These are phyloP conservation scores for Talaromyces funiculosus DNA, from an alignment of 2,329 filamentous ascomycete species.

Conservation along the genomic window DNA sequence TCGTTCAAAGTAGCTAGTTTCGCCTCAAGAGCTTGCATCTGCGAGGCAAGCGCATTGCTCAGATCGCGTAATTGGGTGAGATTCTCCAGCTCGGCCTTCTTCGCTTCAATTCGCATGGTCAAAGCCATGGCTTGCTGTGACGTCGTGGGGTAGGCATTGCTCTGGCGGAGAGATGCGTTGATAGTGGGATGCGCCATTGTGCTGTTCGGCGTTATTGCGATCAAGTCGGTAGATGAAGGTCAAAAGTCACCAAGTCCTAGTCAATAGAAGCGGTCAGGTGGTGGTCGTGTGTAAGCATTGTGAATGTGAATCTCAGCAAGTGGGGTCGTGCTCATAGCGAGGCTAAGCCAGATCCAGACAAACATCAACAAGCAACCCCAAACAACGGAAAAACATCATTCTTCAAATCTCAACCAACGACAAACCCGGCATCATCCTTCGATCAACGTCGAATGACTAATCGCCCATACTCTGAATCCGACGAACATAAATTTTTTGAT, in stretches of 20 bases:
- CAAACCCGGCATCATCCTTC: background rate
- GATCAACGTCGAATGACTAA: background rate
- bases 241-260: background rate
- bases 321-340: slow-evolving; percentile 1
- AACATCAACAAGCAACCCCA: slow-evolving; percentile 33
- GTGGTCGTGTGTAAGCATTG: background rate
- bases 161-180: slow-evolving; percentile 27
- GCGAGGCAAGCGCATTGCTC: slow-evolving; percentile 55
- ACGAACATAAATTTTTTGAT: background rate
- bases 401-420: background rate
- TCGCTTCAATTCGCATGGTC: slow-evolving; percentile 57
- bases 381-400: slow-evolving; percentile 7
- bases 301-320: background rate
- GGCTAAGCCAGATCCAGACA: slow-evolving; percentile 30
- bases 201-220: background rate
- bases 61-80: slow-evolving; percentile 58
- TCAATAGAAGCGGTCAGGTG: background rate
- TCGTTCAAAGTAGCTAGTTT: slow-evolving; percentile 57
- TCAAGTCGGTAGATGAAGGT: background rate
- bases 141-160: slow-evolving; percentile 23
- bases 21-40: slow-evolving; percentile 58
- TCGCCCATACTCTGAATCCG: background rate
- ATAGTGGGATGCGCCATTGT: slow-evolving; percentile 7
- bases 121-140: slow-evolving; percentile 51
- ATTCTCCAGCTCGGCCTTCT: slow-evolving; percentile 58